These are phyloP conservation scores for Abrus pulchellus DNA, from an alignment of 306 rosid species.

Conservation along the genomic window DNA sequence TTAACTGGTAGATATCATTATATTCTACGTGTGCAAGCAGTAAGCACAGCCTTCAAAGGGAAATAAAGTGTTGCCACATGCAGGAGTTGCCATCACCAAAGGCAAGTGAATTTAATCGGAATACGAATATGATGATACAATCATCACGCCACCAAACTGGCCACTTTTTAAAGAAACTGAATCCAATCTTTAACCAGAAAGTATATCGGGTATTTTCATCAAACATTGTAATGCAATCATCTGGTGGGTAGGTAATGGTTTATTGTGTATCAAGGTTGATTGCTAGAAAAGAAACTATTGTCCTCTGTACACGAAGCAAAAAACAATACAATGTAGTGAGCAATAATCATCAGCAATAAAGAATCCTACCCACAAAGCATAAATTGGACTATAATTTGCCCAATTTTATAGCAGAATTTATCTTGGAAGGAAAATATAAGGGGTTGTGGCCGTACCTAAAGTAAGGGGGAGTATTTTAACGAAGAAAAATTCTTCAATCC, in stretches of 20 bases:
- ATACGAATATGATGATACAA: not conserved
- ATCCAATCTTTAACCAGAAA: not conserved
- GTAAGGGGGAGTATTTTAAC: not conserved
- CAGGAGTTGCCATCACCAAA: not conserved
- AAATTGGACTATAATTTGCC: not conserved
- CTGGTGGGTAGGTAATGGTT: not conserved
- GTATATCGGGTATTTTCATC: conserved; percentile 13
- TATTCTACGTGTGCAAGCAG: not conserved
- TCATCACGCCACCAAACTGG: conserved; percentile 29
- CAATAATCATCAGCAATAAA: not conserved
- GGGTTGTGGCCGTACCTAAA: not conserved
- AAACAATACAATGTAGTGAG: not conserved
- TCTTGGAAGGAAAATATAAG: not conserved
- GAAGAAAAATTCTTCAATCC: not conserved
- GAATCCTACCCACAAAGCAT: not conserved
- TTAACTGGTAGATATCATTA: conserved; percentile 10
- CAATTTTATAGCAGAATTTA: not conserved
- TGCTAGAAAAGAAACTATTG: not conserved
- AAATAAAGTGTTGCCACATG: conserved; percentile 15
- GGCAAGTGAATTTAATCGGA: not conserved
- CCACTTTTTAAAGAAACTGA: not conserved
- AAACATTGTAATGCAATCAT: conserved; percentile 10
- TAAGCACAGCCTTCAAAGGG: conserved; percentile 8
- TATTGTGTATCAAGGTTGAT: not conserved
- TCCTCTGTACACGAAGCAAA: not conserved